A percentile compares a stretch with the other conserved stretches of the same genome.
These are phyloP conservation scores for Monilinia aucupariae DNA, from an alignment of 2,329 filamentous ascomycete species.

Conservation along the genomic window DNA sequence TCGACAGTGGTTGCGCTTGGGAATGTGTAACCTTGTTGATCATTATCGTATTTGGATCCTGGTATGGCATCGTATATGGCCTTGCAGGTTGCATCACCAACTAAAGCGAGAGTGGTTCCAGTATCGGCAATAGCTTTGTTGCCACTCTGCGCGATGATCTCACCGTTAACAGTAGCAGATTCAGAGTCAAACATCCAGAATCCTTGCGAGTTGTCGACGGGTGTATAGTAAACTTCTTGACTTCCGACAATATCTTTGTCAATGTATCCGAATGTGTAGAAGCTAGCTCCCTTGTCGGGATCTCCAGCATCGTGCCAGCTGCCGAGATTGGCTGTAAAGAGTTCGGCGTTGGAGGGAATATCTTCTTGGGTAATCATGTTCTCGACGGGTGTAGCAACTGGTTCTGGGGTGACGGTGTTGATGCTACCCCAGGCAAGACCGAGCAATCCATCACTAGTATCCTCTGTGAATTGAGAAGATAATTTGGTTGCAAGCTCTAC, in stretches of 20 bases:
- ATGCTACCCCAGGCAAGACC: slow-evolving; percentile 61
- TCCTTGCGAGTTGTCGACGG: slow-evolving; percentile 57
- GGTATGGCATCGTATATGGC: slow-evolving; percentile 60
- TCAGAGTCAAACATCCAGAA: slow-evolving; percentile 63
- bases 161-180: slow-evolving; percentile 52
- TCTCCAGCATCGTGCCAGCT: slow-evolving; percentile 47
- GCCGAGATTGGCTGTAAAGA: slow-evolving; percentile 56
- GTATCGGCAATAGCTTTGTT: slow-evolving; percentile 69
- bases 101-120: slow-evolving; percentile 61
- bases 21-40: slow-evolving; percentile 59
- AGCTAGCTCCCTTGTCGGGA: slow-evolving; percentile 42
- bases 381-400: slow-evolving; percentile 58
- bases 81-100: slow-evolving; percentile 56
- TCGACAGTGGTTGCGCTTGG: slow-evolving; percentile 47
- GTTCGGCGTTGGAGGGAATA: slow-evolving; percentile 44
- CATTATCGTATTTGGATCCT: slow-evolving; percentile 50
- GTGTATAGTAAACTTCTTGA: slow-evolving; percentile 52
- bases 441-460: slow-evolving; percentile 58
- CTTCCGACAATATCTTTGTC: slow-evolving; percentile 55
- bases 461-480: slow-evolving; percentile 51
- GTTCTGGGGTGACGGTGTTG: slow-evolving; percentile 54
- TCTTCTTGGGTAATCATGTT: slow-evolving; percentile 59
- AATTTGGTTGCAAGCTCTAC: slow-evolving; percentile 59
- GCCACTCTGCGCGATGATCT: slow-evolving; percentile 43
- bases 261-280: slow-evolving; percentile 71